A percentile compares a stretch with the other conserved stretches of the same genome.
phyloP scores from a whole-genome alignment of 305 asterid species.

The Plantago rigida region DNA sequence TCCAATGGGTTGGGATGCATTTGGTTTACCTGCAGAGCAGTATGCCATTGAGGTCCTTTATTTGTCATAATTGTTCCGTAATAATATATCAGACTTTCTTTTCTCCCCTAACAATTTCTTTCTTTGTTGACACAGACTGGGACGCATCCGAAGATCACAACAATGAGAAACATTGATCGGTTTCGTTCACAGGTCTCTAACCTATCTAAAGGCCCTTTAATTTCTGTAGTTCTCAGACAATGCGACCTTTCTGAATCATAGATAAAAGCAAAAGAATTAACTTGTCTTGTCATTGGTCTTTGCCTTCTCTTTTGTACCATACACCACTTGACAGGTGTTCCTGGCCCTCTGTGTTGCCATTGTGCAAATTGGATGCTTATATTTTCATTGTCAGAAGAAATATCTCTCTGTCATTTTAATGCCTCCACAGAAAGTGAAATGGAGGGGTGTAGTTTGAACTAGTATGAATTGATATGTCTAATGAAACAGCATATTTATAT shows the following conservation, averaged over 20 bases:
- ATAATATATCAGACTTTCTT: neutral
- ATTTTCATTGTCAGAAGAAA: too few relatives aligned
- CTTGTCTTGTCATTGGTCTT: conserved; percentile 5
- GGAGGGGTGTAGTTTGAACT: too few relatives aligned
- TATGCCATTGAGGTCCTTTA: conserved; percentile 76
- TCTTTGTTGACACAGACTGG: conserved; percentile 60
- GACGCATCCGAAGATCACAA: conserved; percentile 80
- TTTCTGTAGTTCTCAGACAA: conserved; percentile 14
- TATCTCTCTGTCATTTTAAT: too few relatives aligned
- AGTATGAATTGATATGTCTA: too few relatives aligned
- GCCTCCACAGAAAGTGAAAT: too few relatives aligned
- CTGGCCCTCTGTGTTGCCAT: too few relatives aligned
- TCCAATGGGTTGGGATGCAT: conserved; percentile 99
- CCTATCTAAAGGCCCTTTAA: conserved; percentile 13
- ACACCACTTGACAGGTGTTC: too few relatives aligned
- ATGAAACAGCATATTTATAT: too few relatives aligned
- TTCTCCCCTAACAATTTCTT: conserved; percentile 19
- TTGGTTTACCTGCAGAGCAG: conserved; percentile 98
- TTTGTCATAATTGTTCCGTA: neutral
- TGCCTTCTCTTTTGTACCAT: neutral
- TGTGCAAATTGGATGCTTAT: too few relatives aligned
- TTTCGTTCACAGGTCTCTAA: conserved; percentile 68
- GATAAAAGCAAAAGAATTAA: neutral
- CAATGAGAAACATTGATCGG: conserved; percentile 63
- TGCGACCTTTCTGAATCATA: conserved; percentile 11